Evolutionary conservation across 768 basidiomycete species (phyloP).

Genomic region (Pulveroboletus frians): DNA sequence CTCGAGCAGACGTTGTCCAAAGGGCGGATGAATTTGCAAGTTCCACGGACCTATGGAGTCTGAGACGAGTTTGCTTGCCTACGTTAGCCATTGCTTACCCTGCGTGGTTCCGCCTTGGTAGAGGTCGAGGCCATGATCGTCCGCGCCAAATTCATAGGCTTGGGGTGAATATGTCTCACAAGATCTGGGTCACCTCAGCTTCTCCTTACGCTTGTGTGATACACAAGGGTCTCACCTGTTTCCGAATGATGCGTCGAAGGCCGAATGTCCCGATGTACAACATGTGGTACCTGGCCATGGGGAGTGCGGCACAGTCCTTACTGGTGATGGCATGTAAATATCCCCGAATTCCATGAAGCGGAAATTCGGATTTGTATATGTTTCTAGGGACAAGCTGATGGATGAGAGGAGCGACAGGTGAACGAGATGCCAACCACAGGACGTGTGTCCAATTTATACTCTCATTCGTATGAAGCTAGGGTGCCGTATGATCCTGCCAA

Average conservation of each 20-base stretch:
- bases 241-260: not conserved
- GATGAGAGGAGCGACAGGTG: not conserved
- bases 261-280: not conserved
- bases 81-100: slow-evolving; percentile 3
- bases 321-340: accelerated
- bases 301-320: no score
- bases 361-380: not conserved
- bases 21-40: not conserved
- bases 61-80: not conserved
- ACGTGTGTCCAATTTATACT: no score
- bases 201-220: not conserved
- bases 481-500: not conserved
- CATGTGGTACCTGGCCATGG: not conserved
- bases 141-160: not conserved
- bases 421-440: no score
- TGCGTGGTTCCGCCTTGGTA: not conserved
- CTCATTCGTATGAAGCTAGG: no score
- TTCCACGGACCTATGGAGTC: not conserved
- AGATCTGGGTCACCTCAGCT: not conserved
- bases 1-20: not conserved
- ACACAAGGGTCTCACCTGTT: not conserved
- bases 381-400: not conserved
- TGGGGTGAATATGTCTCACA: not conserved
- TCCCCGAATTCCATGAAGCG: not conserved
- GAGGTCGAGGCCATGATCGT: not conserved